A percentile compares a stretch with the other conserved stretches of the same genome.
Evolutionary conservation across 768 basidiomycete genomes (phyloP).

Genomic region (Tylopilus rubrobrunneus): DNA sequence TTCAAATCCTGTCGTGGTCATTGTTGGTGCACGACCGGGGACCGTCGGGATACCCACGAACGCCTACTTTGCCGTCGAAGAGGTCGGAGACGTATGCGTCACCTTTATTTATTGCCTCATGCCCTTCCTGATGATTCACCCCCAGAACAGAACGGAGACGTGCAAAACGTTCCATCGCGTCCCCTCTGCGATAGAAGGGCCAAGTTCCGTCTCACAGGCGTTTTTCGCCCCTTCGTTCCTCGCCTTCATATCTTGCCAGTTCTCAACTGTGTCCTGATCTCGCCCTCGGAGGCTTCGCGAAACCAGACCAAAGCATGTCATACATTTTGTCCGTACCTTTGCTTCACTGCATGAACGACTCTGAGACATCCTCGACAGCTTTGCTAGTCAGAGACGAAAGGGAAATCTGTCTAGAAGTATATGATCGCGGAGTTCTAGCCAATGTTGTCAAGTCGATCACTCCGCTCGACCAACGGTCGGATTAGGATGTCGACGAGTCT

Average conservation of each 20-base stretch:
- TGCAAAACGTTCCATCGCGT: constrained; percentile 40
- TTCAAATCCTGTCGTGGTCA: constrained; percentile 95
- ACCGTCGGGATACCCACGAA: constrained; percentile 94
- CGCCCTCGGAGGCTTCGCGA: constrained; percentile 37
- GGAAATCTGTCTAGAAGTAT: constrained; percentile 61
- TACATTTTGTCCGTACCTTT: constrained; percentile 55
- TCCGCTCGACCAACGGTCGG: constrained; percentile 40
- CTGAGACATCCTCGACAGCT: constrained; percentile 33
- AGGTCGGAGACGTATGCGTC: constrained; percentile 90
- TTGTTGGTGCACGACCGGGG: constrained; percentile 93
- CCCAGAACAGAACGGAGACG: constrained; percentile 80
- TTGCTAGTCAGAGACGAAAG: constrained; percentile 69
- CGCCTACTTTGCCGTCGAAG: constrained; percentile 34
- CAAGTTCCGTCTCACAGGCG: too few species aligned
- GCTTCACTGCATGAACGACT: background rate
- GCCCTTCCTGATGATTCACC: background rate
- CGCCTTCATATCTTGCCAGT: constrained; percentile 26
- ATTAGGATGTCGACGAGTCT: constrained; percentile 71
- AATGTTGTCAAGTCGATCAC: constrained; percentile 57
- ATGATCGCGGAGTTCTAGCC: constrained; percentile 63
- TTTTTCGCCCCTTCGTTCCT: too few species aligned
- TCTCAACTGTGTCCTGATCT: constrained; percentile 55
- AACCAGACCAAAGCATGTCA: constrained; percentile 69
- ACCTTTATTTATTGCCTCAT: background rate
- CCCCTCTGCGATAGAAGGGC: constrained; percentile 82